phyloP scores from a whole-genome alignment of 106 monocot species.

The Dendrobium nobile region DNA sequence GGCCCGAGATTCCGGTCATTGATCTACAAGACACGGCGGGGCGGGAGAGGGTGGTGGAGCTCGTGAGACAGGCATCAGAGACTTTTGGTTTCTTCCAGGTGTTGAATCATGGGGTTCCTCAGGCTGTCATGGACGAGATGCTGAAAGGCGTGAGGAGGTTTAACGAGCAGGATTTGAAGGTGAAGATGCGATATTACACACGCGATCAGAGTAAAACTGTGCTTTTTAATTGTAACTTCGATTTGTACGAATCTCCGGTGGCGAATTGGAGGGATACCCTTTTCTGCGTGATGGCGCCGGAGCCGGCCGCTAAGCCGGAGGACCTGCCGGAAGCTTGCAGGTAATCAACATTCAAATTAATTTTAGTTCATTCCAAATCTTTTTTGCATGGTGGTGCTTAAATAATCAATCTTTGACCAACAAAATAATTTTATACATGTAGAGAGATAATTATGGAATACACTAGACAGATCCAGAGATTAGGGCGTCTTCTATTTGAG shows the following conservation, averaged over 20 bases:
- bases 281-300: conserved; percentile 11
- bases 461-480: not conserved
- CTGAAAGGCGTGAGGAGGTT: conserved; percentile 35
- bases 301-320: conserved; percentile 15
- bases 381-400: too few relatives aligned
- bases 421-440: not conserved
- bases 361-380: too few relatives aligned
- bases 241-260: conserved; percentile 24
- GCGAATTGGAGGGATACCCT: conserved; percentile 50
- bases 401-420: not conserved
- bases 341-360: too few relatives aligned
- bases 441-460: conserved; percentile 15
- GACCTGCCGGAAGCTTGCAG: conserved; percentile 19
- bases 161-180: conserved; percentile 28
- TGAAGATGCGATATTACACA: conserved; percentile 15
- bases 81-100: conserved; percentile 51
- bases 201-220: conserved; percentile 25
- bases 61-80: conserved; percentile 15
- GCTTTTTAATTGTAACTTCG: conserved; percentile 34
- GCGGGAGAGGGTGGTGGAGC: conserved; percentile 13
- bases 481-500: conserved; percentile 6
- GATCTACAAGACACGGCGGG: conserved; percentile 35
- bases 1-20: conserved; percentile 34
- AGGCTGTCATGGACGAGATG: not conserved
- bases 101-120: conserved; percentile 31